These are phyloP conservation scores for Escallonia herrerae DNA, from an alignment of 129 eudicot genomes.

Conservation along the genomic window DNA sequence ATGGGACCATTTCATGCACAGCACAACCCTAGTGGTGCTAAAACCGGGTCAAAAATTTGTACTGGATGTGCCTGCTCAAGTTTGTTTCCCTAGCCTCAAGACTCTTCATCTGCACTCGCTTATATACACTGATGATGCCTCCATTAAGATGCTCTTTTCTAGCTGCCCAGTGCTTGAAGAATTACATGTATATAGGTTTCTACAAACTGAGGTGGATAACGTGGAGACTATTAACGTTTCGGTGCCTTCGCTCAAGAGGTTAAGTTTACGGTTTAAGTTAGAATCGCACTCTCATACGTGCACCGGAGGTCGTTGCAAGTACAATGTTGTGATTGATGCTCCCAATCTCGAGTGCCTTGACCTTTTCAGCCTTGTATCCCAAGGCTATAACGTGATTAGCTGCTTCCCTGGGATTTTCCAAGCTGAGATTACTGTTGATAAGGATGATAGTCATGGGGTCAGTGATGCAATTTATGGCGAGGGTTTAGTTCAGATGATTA, in stretches of 20 bases:
- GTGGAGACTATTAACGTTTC: not conserved
- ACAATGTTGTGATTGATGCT: not conserved
- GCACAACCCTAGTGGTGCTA: not conserved
- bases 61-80: not conserved
- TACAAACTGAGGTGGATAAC: not conserved
- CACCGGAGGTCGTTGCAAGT: too few relatives aligned
- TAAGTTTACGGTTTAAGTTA: not conserved
- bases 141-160: not conserved
- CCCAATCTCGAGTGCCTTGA: not conserved
- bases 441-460: not conserved
- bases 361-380: not conserved
- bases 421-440: not conserved
- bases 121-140: not conserved
- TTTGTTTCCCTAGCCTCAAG: constrained; percentile 3
- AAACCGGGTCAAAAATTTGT: not conserved
- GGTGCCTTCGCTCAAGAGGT: not conserved
- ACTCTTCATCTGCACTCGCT: not conserved
- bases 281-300: not conserved
- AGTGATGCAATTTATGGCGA: not conserved
- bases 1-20: not conserved
- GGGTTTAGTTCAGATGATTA: not conserved
- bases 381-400: not conserved
- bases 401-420: not conserved
- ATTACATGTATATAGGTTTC: not conserved
- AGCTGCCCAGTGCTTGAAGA: constrained; percentile 9